These are phyloP conservation scores for Cornus kousa DNA, from an alignment of 148 eudicot genomes.

Conservation along the genomic window DNA sequence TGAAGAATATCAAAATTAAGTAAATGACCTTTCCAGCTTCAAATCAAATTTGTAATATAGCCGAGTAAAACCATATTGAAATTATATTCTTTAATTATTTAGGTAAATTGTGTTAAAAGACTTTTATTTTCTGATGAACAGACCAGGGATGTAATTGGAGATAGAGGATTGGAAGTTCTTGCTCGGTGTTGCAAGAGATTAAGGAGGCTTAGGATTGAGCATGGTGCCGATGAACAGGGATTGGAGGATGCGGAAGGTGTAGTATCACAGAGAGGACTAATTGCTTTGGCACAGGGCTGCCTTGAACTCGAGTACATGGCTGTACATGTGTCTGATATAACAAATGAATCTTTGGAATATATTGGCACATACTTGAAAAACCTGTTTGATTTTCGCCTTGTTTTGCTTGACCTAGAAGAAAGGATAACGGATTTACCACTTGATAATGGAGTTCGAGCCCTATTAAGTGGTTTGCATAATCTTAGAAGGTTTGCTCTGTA, in stretches of 20 bases:
- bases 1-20: not conserved
- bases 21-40: not conserved
- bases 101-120: not conserved
- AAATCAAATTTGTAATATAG: not conserved
- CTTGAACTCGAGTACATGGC: constrained; percentile 70
- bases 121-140: constrained; percentile 23
- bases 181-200: constrained; percentile 55
- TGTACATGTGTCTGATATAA: constrained; percentile 70
- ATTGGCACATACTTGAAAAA: constrained; percentile 56
- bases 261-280: constrained; percentile 72
- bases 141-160: constrained; percentile 76
- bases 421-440: constrained; percentile 70
- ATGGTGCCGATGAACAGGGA: constrained; percentile 70
- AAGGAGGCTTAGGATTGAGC: constrained; percentile 71
- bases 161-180: constrained; percentile 71
- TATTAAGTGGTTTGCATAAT: constrained; percentile 59
- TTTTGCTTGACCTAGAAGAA: constrained; percentile 62
- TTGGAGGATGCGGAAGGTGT: constrained; percentile 55
- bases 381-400: constrained; percentile 70
- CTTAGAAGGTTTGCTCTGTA: constrained; percentile 74
- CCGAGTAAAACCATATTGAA: not conserved
- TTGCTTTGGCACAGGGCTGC: constrained; percentile 69
- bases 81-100: not conserved
- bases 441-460: constrained; percentile 72
- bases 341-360: constrained; percentile 64